Conservation (phyloP, 2,329 filamentous ascomycete genomes). For the Monosporascus ibericus region DNA sequence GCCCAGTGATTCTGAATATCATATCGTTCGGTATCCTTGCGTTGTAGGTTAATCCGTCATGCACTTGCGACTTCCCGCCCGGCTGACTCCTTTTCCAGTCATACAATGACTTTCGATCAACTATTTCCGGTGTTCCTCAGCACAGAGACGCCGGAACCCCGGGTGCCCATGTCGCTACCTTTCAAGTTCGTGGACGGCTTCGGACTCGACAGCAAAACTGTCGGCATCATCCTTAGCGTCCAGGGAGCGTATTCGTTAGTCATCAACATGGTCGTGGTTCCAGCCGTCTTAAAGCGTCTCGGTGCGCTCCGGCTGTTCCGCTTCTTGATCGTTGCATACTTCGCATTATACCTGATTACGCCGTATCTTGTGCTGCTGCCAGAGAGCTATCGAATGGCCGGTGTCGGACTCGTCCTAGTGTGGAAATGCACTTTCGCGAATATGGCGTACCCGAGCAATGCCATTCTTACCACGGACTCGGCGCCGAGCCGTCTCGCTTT, state of each 20-base stretch:
- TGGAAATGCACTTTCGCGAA: constrained; percentile 93
- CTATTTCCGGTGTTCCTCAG: constrained; percentile 89
- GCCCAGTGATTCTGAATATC: constrained; percentile 80
- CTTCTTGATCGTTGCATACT: constrained; percentile 75
- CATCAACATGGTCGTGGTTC: constrained; percentile 78
- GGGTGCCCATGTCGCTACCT: constrained; percentile 55
- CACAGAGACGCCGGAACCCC: constrained; percentile 47
- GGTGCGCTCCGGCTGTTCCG: constrained; percentile 80
- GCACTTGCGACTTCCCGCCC: not conserved
- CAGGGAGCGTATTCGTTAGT: constrained; percentile 89
- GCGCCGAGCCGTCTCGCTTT: constrained; percentile 78
- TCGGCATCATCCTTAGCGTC: constrained; percentile 80
- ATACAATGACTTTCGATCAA: constrained; percentile 95
- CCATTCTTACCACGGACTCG: constrained; percentile 83
- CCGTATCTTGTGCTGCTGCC: constrained; percentile 88
- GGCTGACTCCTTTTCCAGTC: constrained; percentile 45
- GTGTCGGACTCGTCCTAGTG: constrained; percentile 71
- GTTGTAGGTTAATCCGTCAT: constrained; percentile 62
- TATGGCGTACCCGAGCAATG: constrained; percentile 84
- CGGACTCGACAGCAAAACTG: constrained; percentile 72
- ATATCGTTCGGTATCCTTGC: constrained; percentile 86
- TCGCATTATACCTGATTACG: constrained; percentile 77
- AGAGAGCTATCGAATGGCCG: constrained; percentile 60
- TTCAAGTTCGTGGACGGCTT: constrained; percentile 90
- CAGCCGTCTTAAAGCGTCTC: constrained; percentile 66